These are phyloP conservation scores for Asparagopsis taxiformis DNA, from an alignment of 31 red algal species.

Conservation along the genomic window DNA sequence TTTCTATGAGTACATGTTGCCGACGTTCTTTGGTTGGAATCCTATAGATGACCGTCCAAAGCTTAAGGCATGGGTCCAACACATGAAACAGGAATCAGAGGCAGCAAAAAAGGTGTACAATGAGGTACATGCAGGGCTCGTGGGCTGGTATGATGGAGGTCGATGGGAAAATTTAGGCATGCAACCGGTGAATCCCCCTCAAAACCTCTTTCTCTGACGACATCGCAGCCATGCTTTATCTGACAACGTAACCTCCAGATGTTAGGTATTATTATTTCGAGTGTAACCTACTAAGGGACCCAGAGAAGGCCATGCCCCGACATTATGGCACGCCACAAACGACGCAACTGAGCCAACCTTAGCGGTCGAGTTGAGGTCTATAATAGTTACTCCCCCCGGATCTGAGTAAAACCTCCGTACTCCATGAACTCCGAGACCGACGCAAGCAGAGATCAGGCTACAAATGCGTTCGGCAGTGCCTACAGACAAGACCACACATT, in stretches of 20 bases:
- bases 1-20: slow-evolving; percentile 70
- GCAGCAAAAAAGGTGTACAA: slow-evolving; percentile 44
- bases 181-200: slow-evolving; percentile 37
- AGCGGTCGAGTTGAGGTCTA: slow-evolving; percentile 24
- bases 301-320: slow-evolving; percentile 8
- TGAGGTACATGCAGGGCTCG: slow-evolving; percentile 41
- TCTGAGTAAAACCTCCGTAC: slow-evolving; percentile 27
- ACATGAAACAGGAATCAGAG: slow-evolving; percentile 34
- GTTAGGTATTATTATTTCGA: slow-evolving; percentile 13
- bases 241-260: slow-evolving; percentile 3
- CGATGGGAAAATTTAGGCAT: slow-evolving; percentile 60
- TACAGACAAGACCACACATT: slow-evolving; percentile 24
- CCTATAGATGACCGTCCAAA: slow-evolving; percentile 56
- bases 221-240: neutral
- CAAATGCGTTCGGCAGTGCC: neutral
- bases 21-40: slow-evolving; percentile 55
- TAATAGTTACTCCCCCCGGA: slow-evolving; percentile 37
- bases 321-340: slow-evolving; percentile 42
- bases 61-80: slow-evolving; percentile 48
- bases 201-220: slow-evolving; percentile 27
- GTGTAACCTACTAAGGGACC: slow-evolving; percentile 11
- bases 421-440: slow-evolving; percentile 23
- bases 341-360: neutral
- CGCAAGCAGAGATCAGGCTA: slow-evolving; percentile 26
- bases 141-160: slow-evolving; percentile 43